These are phyloP conservation scores for Mangifera indica DNA, from an alignment of 345 rosid species.

Conservation along the genomic window DNA sequence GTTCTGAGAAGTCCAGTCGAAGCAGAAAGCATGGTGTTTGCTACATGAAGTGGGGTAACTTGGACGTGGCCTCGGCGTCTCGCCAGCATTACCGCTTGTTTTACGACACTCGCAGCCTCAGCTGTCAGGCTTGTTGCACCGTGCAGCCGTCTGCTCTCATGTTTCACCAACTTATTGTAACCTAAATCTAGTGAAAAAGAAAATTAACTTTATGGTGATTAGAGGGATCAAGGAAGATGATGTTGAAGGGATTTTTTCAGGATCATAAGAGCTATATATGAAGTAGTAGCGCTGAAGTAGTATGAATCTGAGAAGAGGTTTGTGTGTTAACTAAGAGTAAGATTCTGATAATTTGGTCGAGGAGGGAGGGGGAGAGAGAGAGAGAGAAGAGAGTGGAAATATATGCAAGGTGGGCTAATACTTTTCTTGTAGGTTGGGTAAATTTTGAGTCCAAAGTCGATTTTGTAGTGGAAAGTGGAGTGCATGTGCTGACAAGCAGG, in stretches of 20 bases:
- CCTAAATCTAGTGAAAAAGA: not conserved
- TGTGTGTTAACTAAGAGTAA: slow-evolving; percentile 19
- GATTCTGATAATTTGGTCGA: slow-evolving; percentile 30
- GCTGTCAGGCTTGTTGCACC: slow-evolving; percentile 74
- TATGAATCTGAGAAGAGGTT: slow-evolving; percentile 21
- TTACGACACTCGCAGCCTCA: slow-evolving; percentile 75
- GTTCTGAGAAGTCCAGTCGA: slow-evolving; percentile 71
- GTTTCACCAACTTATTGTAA: slow-evolving; percentile 5
- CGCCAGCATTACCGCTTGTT: slow-evolving; percentile 77
- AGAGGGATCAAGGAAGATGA: slow-evolving; percentile 17
- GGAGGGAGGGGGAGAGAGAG: slow-evolving; percentile 22
- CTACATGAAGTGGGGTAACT: slow-evolving; percentile 96
- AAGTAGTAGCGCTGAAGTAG: slow-evolving; percentile 3
- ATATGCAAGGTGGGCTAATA: slow-evolving; percentile 40
- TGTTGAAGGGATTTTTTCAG: slow-evolving; percentile 11
- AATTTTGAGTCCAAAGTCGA: slow-evolving; percentile 67
- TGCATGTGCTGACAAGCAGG: slow-evolving; percentile 90
- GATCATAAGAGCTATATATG: not conserved
- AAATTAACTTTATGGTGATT: slow-evolving; percentile 14
- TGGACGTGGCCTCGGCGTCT: slow-evolving; percentile 90
- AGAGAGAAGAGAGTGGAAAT: slow-evolving; percentile 27
- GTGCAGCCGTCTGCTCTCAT: slow-evolving; percentile 95
- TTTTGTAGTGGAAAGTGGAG: slow-evolving; percentile 89
- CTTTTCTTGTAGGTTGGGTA: slow-evolving; percentile 72
- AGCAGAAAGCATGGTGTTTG: slow-evolving; percentile 81